Base-by-base conservation (phyloP, 2,329 filamentous ascomycete species). In the Scytalidium sp. region DNA sequence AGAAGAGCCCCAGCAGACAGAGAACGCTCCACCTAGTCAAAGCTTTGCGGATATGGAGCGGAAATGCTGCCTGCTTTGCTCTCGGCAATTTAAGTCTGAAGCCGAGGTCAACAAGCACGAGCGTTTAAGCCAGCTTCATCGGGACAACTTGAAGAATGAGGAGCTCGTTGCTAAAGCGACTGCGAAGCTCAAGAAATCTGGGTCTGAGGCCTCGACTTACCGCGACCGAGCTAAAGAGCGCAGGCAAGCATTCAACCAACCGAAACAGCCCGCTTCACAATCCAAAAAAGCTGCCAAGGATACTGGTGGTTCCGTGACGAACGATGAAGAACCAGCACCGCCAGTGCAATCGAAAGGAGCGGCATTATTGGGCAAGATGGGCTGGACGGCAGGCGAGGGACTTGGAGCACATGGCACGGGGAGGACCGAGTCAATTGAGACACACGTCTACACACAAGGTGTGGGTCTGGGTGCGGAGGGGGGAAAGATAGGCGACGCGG, bases 381-480 rank as follows among this genome's bases (percentile, higher is more conserved):
- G 86, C 21, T 89, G 85, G 85, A 81, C 72, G 19, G 72, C 76
- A 1, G 85, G 86, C 8, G 74, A 78, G 50, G 85, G 86, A 0
- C 71, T 89, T 3, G 86, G 86, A 2, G 82, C 79, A 0, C 75
- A 79, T 42, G 82, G 81, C 5, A 75, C 76, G 5, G 86, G 86
- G 0, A 75, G 80, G 41, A 86, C 80, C 0, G 79, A 84, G 45
- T 82, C 81, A 3, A 80, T 89, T 47, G 75, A 78, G 23, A 83
- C 83, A 11, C 77, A 80, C 46, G 76, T 83, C 8, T 90, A 89
- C 64, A 75, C 80, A 19, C 79, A 83, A 15, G 85, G 86, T 17
- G 85, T 87, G 1, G 86, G 86, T 1, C 69, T 90, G 15, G 86
- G 86, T 0, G 85, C 85, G 2, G 79, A 85, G 59, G 84, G 85